These are phyloP conservation scores for Cornus suecica DNA, from an alignment of 148 eudicot species.

Conservation along the genomic window DNA sequence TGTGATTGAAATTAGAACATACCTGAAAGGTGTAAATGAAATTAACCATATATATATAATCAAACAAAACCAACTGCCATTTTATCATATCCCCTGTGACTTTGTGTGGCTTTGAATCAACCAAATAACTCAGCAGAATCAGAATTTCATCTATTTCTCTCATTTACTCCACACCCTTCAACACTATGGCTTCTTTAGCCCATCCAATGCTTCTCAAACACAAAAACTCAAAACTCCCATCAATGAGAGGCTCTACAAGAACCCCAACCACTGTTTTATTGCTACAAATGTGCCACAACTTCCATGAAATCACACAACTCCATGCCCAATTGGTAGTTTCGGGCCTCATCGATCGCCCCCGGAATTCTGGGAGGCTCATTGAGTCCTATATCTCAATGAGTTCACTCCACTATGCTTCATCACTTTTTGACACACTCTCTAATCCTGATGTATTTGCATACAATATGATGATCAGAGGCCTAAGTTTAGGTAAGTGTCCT, in stretches of 20 bases:
- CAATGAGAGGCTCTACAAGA: conserved; percentile 3
- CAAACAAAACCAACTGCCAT: too few species aligned
- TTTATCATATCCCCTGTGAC: background rate
- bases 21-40: too few species aligned
- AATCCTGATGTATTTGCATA: conserved; percentile 20
- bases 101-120: background rate
- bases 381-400: conserved; percentile 14
- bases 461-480: conserved; percentile 21
- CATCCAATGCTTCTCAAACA: background rate
- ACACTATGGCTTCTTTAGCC: background rate
- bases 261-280: conserved; percentile 4
- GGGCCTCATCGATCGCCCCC: conserved; percentile 9
- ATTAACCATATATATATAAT: too few species aligned
- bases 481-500: conserved; percentile 13
- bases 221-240: background rate
- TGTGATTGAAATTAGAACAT: too few species aligned
- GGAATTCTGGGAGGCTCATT: conserved; percentile 11
- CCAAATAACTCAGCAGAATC: background rate
- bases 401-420: conserved; percentile 5
- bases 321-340: conserved; percentile 18
- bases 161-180: background rate
- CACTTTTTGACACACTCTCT: conserved; percentile 14
- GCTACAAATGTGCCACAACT: conserved; percentile 13
- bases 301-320: conserved; percentile 8
- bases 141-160: background rate